Percentiles rank a stretch among this genome's conserved stretches.
phyloP scores from a whole-genome alignment of 441 rosid genomes.

The Erysimum pusillum region DNA sequence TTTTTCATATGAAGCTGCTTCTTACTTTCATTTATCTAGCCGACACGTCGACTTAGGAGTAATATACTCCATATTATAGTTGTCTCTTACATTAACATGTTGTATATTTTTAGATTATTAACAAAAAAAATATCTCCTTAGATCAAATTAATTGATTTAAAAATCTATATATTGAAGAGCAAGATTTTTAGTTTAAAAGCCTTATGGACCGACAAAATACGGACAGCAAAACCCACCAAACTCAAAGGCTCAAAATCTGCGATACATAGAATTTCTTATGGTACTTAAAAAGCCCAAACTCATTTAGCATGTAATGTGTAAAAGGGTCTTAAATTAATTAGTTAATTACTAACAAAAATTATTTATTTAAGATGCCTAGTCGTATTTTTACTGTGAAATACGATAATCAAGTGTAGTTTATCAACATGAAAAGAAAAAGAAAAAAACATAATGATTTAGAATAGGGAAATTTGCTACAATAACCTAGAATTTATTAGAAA shows the following conservation, averaged over 20 bases:
- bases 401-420: no score
- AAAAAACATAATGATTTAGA: no score
- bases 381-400: not conserved
- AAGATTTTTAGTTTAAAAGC: no score
- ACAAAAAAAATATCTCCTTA: no score
- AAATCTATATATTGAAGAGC: no score
- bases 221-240: no score
- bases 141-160: no score
- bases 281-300: not conserved
- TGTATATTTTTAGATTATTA: not conserved
- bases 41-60: constrained; percentile 43
- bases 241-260: not conserved
- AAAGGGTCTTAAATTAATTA: not conserved
- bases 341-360: not conserved
- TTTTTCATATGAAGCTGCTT: constrained; percentile 35
- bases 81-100: not conserved
- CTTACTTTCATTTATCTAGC: constrained; percentile 40
- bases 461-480: no score
- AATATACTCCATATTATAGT: constrained; percentile 21
- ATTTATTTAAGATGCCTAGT: no score
- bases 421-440: no score
- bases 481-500: no score
- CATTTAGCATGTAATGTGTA: not conserved
- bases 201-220: no score
- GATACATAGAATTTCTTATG: not conserved